A percentile compares a stretch with the other conserved stretches of the same genome.
phyloP scores from a whole-genome alignment of 345 rosid genomes.

The Populus euphratica region DNA sequence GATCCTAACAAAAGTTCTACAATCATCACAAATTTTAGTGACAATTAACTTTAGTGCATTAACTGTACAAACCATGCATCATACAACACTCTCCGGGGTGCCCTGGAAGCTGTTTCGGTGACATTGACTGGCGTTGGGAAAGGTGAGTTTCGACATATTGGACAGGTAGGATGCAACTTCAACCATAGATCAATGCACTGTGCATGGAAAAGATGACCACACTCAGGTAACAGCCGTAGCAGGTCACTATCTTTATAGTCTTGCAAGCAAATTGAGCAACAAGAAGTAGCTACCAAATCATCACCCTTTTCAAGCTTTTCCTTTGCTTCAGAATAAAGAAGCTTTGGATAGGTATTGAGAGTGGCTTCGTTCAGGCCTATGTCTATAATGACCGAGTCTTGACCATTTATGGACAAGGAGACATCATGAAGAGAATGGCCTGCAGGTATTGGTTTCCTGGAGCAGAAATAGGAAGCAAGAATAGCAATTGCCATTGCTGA shows the following conservation, averaged over 20 bases:
- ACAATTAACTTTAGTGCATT: constrained; percentile 7
- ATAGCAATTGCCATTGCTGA: background rate
- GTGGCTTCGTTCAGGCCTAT: constrained; percentile 32
- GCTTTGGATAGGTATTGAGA: constrained; percentile 33
- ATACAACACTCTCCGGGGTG: background rate
- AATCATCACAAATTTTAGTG: background rate
- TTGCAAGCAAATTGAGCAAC: constrained; percentile 38
- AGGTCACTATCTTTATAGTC: constrained; percentile 31
- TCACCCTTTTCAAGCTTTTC: background rate
- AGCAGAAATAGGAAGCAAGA: background rate
- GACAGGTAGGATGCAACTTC: constrained; percentile 33
- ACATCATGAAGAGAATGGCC: background rate
- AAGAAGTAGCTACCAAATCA: constrained; percentile 1
- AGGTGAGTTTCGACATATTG: constrained; percentile 36
- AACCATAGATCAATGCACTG: constrained; percentile 38
- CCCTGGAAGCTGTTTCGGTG: background rate
- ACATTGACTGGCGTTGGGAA: background rate
- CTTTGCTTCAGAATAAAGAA: constrained; percentile 26
- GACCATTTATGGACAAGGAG: background rate
- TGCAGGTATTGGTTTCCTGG: background rate
- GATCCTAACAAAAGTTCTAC: background rate
- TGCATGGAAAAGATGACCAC: constrained; percentile 35
- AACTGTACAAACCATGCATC: constrained; percentile 1
- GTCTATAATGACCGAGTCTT: constrained; percentile 11
- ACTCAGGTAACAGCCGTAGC: constrained; percentile 33